Conservation (phyloP, 352 stramenopile genomes). For the Globisporangium cystogenes region DNA sequence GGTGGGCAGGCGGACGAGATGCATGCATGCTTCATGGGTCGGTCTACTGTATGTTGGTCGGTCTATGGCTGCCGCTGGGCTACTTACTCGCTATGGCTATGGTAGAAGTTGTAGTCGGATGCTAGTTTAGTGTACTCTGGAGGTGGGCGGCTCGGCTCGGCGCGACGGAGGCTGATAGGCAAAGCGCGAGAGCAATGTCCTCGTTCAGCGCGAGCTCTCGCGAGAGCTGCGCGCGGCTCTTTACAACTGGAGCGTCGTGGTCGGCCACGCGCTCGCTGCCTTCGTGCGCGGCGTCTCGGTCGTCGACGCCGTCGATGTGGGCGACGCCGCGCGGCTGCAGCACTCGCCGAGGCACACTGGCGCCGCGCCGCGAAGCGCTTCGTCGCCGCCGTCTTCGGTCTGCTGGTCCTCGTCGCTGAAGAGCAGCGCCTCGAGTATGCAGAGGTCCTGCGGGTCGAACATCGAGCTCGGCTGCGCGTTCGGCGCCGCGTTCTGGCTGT, state of each 20-base stretch:
- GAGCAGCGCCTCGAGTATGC: constrained; percentile 47
- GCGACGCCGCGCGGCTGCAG: constrained; percentile 1
- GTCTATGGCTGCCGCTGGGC: background rate
- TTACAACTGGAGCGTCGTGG: background rate
- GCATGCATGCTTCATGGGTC: too few species aligned
- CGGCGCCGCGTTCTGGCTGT: constrained; percentile 14
- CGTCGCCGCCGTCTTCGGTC: constrained; percentile 13
- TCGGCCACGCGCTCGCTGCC: background rate
- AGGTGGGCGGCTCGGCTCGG: background rate
- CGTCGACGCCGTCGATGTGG: background rate
- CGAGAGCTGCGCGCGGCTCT: too few species aligned
- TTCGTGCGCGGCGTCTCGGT: background rate
- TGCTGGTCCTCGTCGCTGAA: constrained; percentile 55
- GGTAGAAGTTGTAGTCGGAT: background rate
- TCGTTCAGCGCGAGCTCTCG: background rate
- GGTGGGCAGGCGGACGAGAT: too few species aligned
- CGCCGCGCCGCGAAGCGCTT: background rate
- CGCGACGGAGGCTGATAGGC: background rate
- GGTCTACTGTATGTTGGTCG: too few species aligned
- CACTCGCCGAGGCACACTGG: constrained; percentile 1
- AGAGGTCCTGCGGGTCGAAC: constrained; percentile 39
- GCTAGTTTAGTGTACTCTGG: constrained; percentile 1
- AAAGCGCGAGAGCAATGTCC: background rate
- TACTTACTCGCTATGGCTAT: background rate
- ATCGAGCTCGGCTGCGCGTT: constrained; percentile 12